Conservation (phyloP, 371 early-diverging fungal species). For the Mortierella sp. region DNA sequence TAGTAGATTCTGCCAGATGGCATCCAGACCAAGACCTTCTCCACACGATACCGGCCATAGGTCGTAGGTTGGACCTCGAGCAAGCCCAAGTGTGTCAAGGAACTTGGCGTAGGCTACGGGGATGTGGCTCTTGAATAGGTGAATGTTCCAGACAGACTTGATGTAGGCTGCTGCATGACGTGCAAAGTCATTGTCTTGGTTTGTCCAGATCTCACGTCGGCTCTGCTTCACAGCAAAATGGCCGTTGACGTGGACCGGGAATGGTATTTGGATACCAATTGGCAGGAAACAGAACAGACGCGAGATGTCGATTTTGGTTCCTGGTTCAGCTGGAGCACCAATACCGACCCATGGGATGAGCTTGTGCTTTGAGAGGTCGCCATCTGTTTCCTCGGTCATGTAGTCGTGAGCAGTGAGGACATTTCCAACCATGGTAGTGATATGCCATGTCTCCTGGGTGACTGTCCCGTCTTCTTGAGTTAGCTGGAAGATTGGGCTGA, state of each 20-base stretch:
- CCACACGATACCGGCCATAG: conserved; percentile 27
- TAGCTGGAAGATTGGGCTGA: conserved; percentile 19
- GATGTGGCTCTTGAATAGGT: conserved; percentile 35
- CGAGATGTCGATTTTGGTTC: conserved; percentile 9
- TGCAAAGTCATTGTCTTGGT: conserved; percentile 31
- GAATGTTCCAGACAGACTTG: conserved; percentile 48
- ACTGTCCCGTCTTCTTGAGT: conserved; percentile 13
- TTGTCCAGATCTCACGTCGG: conserved; percentile 39
- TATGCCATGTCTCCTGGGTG: conserved; percentile 23
- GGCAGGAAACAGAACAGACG: conserved; percentile 54
- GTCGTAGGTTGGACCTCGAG: conserved; percentile 18
- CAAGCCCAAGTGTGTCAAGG: conserved; percentile 13
- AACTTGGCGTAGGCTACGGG: conserved; percentile 45
- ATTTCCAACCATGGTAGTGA: conserved; percentile 38
- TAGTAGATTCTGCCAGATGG: conserved; percentile 22
- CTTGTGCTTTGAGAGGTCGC: conserved; percentile 22
- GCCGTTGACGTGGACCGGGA: conserved; percentile 52
- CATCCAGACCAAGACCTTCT: conserved; percentile 8
- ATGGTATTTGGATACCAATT: conserved; percentile 46
- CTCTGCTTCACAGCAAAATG: conserved; percentile 53
- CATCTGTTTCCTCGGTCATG: conserved; percentile 18
- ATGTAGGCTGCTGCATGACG: conserved; percentile 26
- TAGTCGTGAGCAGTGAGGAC: conserved; percentile 8
- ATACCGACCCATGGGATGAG: conserved; percentile 55
- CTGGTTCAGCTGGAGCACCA: conserved; percentile 26